phyloP scores from a whole-genome alignment of 805 yeast species.

The Saccharomyces eubayanus region DNA sequence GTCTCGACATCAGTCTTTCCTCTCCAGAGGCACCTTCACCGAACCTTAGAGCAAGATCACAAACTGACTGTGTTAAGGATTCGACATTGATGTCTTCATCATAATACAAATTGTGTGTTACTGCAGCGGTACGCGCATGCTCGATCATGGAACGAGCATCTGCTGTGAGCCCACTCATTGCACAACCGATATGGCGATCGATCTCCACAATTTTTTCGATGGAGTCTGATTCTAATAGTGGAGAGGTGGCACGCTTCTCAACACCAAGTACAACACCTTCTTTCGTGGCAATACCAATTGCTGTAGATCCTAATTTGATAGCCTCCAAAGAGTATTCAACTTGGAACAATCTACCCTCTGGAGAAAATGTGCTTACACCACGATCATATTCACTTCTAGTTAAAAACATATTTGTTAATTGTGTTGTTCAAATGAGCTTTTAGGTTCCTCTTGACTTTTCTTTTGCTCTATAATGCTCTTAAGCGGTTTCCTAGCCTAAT shows the following conservation, averaged over 20 bases:
- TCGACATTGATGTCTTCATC: conserved; percentile 91
- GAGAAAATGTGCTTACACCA: conserved; percentile 97
- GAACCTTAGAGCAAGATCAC: conserved; percentile 91
- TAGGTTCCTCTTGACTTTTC: background rate
- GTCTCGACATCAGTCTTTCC: conserved; percentile 87
- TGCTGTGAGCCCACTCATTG: conserved; percentile 97
- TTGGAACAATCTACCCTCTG: conserved; percentile 96
- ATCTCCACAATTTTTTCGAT: conserved; percentile 95
- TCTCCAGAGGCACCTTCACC: conserved; percentile 98
- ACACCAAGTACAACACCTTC: conserved; percentile 96
- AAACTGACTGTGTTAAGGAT: conserved; percentile 89
- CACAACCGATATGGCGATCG: conserved; percentile 92
- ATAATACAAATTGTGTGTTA: conserved; percentile 81
- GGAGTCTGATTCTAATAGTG: conserved; percentile 81
- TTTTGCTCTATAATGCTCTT: background rate
- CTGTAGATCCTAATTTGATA: conserved; percentile 83
- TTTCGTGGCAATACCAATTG: conserved; percentile 90
- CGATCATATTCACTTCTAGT: conserved; percentile 99
- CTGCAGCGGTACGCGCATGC: conserved; percentile 86
- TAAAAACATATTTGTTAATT: conserved; percentile 57
- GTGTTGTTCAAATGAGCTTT: background rate
- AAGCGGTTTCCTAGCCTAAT: background rate
- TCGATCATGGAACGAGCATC: conserved; percentile 98
- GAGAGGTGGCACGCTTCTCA: conserved; percentile 92
- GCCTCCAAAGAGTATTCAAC: conserved; percentile 98